These are phyloP conservation scores for Diaporthe nobilis DNA, from an alignment of 2,329 filamentous ascomycete genomes.

Conservation along the genomic window DNA sequence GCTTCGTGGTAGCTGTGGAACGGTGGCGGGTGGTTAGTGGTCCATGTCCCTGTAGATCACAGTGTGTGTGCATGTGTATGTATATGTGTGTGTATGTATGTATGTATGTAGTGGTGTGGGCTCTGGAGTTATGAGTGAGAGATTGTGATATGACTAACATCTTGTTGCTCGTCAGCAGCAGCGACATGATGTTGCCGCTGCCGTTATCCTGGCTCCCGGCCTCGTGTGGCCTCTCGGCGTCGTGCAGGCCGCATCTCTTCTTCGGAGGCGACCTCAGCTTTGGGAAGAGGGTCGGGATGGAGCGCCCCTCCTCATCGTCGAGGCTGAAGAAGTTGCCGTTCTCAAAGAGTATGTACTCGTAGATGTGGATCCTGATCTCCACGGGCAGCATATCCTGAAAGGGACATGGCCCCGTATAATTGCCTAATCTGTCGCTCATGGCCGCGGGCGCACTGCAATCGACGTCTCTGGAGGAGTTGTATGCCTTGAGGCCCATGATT, in stretches of 20 bases:
- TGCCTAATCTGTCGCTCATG: constrained; percentile 30
- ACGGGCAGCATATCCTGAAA: constrained; percentile 37
- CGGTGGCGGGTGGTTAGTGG: constrained; percentile 4
- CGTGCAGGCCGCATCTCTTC: constrained; percentile 7
- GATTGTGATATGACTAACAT: constrained; percentile 35
- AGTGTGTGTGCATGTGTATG: background rate
- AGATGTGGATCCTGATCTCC: constrained; percentile 41
- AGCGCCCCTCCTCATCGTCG: constrained; percentile 40
- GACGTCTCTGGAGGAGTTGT: constrained; percentile 27
- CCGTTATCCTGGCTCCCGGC: background rate
- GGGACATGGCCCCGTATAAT: constrained; percentile 31
- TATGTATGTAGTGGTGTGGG: background rate
- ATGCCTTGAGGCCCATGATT: constrained; percentile 35
- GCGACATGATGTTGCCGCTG: constrained; percentile 38
- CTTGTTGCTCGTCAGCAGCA: constrained; percentile 38
- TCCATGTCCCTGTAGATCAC: background rate
- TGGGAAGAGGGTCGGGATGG: constrained; percentile 39
- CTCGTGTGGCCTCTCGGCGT: constrained; percentile 4
- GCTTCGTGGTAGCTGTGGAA: constrained; percentile 37
- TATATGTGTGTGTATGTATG: background rate
- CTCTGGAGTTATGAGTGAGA: background rate
- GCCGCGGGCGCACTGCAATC: constrained; percentile 14
- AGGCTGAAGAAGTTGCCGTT: constrained; percentile 42
- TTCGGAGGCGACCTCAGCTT: constrained; percentile 37
- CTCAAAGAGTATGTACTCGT: constrained; percentile 41